Evolutionary conservation across 2,329 filamentous ascomycete species (phyloP).

Genomic region (Cyphellophora attinorum): DNA sequence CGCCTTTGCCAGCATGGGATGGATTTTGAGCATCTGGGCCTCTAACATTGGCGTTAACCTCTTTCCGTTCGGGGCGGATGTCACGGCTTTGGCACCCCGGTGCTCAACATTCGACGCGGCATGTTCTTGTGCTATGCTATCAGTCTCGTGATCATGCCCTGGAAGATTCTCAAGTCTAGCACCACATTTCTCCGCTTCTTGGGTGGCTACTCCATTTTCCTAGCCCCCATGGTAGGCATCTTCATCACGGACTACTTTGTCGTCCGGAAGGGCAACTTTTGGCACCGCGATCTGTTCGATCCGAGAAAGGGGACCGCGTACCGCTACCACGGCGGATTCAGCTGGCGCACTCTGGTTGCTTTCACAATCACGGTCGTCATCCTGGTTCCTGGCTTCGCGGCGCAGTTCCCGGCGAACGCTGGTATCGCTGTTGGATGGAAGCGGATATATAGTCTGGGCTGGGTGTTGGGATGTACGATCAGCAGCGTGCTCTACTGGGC

Average conservation of each 20-base stretch:
- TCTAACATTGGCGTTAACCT: slow-evolving; percentile 44
- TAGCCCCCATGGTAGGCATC: slow-evolving; percentile 17
- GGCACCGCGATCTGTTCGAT: slow-evolving; percentile 11
- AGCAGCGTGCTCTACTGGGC: slow-evolving; percentile 10
- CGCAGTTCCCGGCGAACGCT: slow-evolving; percentile 4
- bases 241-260: slow-evolving; percentile 17
- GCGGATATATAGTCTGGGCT: slow-evolving; percentile 8
- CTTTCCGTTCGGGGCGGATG: slow-evolving; percentile 40
- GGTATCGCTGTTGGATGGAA: slow-evolving; percentile 4
- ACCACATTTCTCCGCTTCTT: slow-evolving; percentile 30
- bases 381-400: slow-evolving; percentile 10
- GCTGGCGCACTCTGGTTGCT: slow-evolving; percentile 40
- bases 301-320: slow-evolving; percentile 7
- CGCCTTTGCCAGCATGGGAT: slow-evolving; percentile 43
- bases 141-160: slow-evolving; percentile 33
- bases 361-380: slow-evolving; percentile 34
- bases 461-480: slow-evolving; percentile 8
- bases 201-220: slow-evolving; percentile 23
- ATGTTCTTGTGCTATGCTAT: slow-evolving; percentile 24
- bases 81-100: slow-evolving; percentile 42
- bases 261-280: slow-evolving; percentile 11
- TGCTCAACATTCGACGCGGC: slow-evolving; percentile 44
- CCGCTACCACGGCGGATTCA: slow-evolving; percentile 35
- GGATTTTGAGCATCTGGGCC: slow-evolving; percentile 45
- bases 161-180: slow-evolving; percentile 35